phyloP scores from a whole-genome alignment of 768 basidiomycete species.

The Fomitopsis pulvina region DNA sequence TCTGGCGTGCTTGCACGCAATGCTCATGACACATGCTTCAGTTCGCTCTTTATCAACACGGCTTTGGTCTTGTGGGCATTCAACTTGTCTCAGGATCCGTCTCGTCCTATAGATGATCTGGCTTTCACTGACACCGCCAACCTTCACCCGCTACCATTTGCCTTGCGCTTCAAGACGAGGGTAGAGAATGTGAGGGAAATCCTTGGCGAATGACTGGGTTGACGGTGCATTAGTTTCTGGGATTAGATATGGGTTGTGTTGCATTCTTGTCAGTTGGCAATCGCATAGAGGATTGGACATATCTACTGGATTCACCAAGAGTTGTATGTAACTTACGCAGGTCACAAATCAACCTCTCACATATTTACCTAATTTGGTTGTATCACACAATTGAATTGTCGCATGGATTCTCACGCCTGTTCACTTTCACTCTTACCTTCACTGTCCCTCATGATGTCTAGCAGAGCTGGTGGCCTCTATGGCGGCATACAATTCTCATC shows the following conservation, averaged over 20 bases:
- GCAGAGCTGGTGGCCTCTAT: slow-evolving; percentile 78
- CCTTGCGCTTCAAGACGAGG: slow-evolving; percentile 48
- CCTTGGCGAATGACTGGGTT: background rate
- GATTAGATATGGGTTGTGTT: no score
- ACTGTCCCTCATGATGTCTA: slow-evolving; percentile 45
- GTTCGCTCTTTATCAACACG: slow-evolving; percentile 61
- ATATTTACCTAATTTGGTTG: background rate
- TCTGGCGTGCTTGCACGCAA: background rate
- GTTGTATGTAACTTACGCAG: background rate
- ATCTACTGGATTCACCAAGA: background rate
- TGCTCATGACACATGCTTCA: background rate
- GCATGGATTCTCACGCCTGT: slow-evolving; percentile 4
- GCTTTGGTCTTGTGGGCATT: slow-evolving; percentile 65
- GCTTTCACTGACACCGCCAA: slow-evolving; percentile 62
- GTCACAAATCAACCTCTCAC: background rate
- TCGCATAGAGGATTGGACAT: background rate
- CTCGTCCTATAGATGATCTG: slow-evolving; percentile 49
- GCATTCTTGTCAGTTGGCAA: no score
- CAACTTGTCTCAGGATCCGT: slow-evolving; percentile 42
- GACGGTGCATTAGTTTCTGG: no score
- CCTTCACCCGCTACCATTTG: slow-evolving; percentile 58
- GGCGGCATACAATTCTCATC: slow-evolving; percentile 84
- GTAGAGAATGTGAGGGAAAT: slow-evolving; percentile 11
- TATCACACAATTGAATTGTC: no score
- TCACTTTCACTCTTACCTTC: background rate